Percentiles rank a stretch among this genome's conserved stretches.
These are phyloP conservation scores for Crataegus laevigata DNA, from an alignment of 306 rosid species.

Conservation along the genomic window DNA sequence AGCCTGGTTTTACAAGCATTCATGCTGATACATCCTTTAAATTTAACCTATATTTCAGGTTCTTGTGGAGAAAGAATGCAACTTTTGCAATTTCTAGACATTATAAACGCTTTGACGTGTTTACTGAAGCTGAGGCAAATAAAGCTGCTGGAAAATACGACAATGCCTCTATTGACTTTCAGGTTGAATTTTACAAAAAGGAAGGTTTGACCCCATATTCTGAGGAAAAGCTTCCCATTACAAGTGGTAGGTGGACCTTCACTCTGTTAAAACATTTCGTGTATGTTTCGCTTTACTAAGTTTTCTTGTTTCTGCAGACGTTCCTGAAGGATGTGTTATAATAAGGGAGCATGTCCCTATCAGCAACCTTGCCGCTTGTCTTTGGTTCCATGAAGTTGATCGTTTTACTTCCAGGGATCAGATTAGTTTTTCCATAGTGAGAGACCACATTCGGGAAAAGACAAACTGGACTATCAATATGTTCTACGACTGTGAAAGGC, in stretches of 20 bases:
- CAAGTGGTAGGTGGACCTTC: slow-evolving; percentile 62
- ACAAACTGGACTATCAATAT: slow-evolving; percentile 65
- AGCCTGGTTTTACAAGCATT: background rate
- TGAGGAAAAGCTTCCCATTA: slow-evolving; percentile 84
- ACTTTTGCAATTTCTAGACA: slow-evolving; percentile 92
- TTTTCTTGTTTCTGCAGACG: slow-evolving; percentile 56
- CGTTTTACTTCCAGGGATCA: slow-evolving; percentile 97
- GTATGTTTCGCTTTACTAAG: background rate
- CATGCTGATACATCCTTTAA: background rate
- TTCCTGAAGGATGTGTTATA: slow-evolving; percentile 95
- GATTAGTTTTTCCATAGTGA: slow-evolving; percentile 69
- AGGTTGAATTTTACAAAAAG: slow-evolving; percentile 68
- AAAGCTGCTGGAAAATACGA: slow-evolving; percentile 87
- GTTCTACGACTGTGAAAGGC: slow-evolving; percentile 92
- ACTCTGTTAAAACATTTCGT: slow-evolving; percentile 4
- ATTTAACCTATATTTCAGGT: slow-evolving; percentile 34
- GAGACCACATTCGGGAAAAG: slow-evolving; percentile 58
- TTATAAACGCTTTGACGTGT: slow-evolving; percentile 87
- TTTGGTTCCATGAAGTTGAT: slow-evolving; percentile 98
- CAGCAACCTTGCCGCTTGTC: slow-evolving; percentile 86
- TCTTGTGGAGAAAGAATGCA: slow-evolving; percentile 94
- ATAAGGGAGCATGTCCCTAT: slow-evolving; percentile 84
- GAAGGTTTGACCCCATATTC: slow-evolving; percentile 89
- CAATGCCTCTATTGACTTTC: slow-evolving; percentile 83
- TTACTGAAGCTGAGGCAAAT: slow-evolving; percentile 93